Evolutionary conservation across 2,329 filamentous ascomycete species (phyloP).

Genomic region (Fusarium abutilonis): DNA sequence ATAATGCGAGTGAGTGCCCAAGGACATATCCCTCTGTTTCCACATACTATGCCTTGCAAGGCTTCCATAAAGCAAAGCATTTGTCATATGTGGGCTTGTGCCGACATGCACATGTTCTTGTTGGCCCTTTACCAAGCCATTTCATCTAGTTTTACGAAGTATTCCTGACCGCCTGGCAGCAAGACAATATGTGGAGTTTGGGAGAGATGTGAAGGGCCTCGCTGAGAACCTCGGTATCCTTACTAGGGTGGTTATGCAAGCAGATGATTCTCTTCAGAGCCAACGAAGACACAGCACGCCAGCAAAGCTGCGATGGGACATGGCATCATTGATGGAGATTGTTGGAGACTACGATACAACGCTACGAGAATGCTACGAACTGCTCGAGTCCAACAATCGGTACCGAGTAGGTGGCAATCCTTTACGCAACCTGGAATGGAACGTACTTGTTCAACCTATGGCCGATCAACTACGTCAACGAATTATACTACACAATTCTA

Average conservation of each 20-base stretch:
- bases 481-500: constrained; percentile 50
- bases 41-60: constrained; percentile 28
- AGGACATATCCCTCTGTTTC: background rate
- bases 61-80: constrained; percentile 17
- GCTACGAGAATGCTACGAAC: constrained; percentile 46
- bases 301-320: constrained; percentile 40
- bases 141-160: background rate
- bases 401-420: constrained; percentile 44
- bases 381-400: constrained; percentile 46
- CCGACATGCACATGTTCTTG: constrained; percentile 2
- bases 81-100: constrained; percentile 1
- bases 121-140: background rate
- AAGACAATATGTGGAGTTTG: constrained; percentile 49
- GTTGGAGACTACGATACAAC: constrained; percentile 49
- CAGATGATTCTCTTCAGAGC: constrained; percentile 42
- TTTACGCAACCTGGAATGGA: constrained; percentile 51
- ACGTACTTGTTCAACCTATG: constrained; percentile 48
- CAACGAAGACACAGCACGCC: constrained; percentile 40
- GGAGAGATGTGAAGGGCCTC: constrained; percentile 46
- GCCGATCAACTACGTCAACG: constrained; percentile 48
- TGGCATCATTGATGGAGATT: constrained; percentile 39
- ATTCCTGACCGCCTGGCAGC: constrained; percentile 34
- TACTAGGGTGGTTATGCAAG: constrained; percentile 43
- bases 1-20: constrained; percentile 48
- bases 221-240: constrained; percentile 48